These are phyloP conservation scores for Boechera retrofracta DNA, from an alignment of 345 rosid species.

Conservation along the genomic window DNA sequence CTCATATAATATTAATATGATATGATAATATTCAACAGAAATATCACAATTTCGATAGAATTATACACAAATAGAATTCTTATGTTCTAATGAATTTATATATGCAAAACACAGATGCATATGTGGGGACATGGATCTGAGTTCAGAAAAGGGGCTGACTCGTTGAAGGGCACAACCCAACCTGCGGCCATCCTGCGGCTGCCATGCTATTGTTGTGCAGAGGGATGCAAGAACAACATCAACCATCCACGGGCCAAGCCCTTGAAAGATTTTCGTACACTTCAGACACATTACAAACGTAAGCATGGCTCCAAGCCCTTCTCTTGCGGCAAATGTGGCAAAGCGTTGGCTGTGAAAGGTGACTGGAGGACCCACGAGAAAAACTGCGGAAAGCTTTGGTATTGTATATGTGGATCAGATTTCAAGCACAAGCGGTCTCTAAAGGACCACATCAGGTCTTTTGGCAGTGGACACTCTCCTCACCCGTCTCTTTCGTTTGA, in stretches of 20 bases:
- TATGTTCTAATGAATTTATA: conserved; percentile 3
- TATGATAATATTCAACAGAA: no score
- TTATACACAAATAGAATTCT: neutral
- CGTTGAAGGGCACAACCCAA: conserved; percentile 77
- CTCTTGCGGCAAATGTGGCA: conserved; percentile 88
- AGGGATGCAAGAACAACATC: conserved; percentile 95
- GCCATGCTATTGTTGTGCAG: conserved; percentile 93
- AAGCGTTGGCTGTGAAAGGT: conserved; percentile 90
- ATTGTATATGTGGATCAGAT: conserved; percentile 92
- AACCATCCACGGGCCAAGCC: conserved; percentile 91
- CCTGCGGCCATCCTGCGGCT: conserved; percentile 92
- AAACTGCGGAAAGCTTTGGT: conserved; percentile 98
- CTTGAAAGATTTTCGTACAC: conserved; percentile 91
- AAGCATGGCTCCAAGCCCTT: conserved; percentile 96
- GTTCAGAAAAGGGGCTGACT: conserved; percentile 92
- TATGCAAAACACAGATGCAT: conserved; percentile 71
- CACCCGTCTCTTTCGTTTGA: conserved; percentile 34
- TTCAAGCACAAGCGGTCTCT: conserved; percentile 97
- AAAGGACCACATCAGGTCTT: conserved; percentile 88
- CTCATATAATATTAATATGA: neutral
- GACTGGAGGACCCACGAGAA: conserved; percentile 99
- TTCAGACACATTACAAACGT: conserved; percentile 97
- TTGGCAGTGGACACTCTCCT: conserved; percentile 83
- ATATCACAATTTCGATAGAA: neutral
- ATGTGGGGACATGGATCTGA: conserved; percentile 99